Conservation (phyloP, 2,329 filamentous ascomycete genomes). For the Trichoderma oligosporum region DNA sequence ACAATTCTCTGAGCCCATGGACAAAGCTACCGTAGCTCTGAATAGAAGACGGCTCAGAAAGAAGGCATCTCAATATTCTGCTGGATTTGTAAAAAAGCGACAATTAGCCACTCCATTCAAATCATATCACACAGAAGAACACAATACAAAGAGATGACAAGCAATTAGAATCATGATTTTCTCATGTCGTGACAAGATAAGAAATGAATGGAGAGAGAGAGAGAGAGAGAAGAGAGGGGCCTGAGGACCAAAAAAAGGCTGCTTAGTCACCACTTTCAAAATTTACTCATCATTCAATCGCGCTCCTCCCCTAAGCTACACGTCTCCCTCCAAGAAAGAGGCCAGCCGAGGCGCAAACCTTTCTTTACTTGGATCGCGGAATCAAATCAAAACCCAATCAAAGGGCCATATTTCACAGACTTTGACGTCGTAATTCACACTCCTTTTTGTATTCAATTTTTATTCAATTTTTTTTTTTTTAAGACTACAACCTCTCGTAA, state of each 20-base stretch:
- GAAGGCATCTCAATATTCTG: too few relatives aligned
- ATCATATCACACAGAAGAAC: not conserved
- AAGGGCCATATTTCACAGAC: not conserved
- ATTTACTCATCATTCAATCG: constrained; percentile 8
- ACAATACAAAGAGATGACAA: not conserved
- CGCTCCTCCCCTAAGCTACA: constrained; percentile 10
- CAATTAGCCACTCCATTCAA: not conserved
- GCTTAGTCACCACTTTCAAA: constrained; percentile 14
- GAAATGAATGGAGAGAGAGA: too few relatives aligned
- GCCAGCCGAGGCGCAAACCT: constrained; percentile 10
- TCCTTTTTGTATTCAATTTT: not conserved
- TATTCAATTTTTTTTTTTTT: not conserved
- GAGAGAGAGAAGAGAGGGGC: too few relatives aligned
- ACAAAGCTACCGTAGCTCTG: too few relatives aligned
- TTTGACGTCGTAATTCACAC: not conserved
- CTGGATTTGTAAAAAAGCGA: too few relatives aligned
- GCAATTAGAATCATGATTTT: too few relatives aligned
- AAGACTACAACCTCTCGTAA: constrained; percentile 30
- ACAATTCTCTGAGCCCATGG: too few relatives aligned
- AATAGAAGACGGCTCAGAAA: too few relatives aligned
- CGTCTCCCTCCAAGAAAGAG: not conserved
- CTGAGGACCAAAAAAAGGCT: not conserved
- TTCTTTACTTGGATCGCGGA: constrained; percentile 1
- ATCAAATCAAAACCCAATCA: too few relatives aligned
- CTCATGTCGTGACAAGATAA: not conserved